Base-by-base conservation (phyloP, 257 asterid genomes). In the Perilla frutescens region DNA sequence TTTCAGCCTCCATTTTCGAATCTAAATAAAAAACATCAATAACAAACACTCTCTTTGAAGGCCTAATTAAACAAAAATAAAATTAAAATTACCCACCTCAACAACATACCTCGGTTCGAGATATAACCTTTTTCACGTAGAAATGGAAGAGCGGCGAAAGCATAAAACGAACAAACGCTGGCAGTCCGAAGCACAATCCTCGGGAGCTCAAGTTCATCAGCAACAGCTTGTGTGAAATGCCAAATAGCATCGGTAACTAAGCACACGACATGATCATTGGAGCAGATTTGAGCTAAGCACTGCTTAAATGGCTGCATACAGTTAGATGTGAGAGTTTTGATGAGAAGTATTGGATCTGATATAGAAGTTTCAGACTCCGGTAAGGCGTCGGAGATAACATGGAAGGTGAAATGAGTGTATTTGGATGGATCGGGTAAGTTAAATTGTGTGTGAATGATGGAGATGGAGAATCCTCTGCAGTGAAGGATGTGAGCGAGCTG, bases 401-500 rank as follows among this genome's bases (percentile, higher is more conserved):
- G 84, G 62, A 82, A 83, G 68, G 69, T 66, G 78, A 84, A 80
- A 65, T 79, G 61, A 4, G 87, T 87, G 68, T 83, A 73, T 0
- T 83, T 78, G 39, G 84, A 56, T 1, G 85, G 76, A 31, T 76
- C 29, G 0, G 87, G 88, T 4, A 77, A 72, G 67, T 79, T 77
- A 72, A 44, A 76, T 7, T 44, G 11, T 7, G 93, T 81, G 70
- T 81, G 90, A 3, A 84, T 20, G 61, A 87, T 64, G 15, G 82
- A 40, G 53, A 85, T 77, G 15, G 72, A 51, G 55, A 81, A 83
- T 5, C 87, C 89, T 9, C 59, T 62, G 29, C 83, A 80, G 62
- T 85, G 76, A 40, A 87, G 89, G 47, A 85, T 84, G 74, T 53
- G 69, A 1, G 86, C 90, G 0, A 87, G 89, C 64, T 85, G 87